phyloP scores from a whole-genome alignment of 345 rosid species.

The Citrus sinensis region DNA sequence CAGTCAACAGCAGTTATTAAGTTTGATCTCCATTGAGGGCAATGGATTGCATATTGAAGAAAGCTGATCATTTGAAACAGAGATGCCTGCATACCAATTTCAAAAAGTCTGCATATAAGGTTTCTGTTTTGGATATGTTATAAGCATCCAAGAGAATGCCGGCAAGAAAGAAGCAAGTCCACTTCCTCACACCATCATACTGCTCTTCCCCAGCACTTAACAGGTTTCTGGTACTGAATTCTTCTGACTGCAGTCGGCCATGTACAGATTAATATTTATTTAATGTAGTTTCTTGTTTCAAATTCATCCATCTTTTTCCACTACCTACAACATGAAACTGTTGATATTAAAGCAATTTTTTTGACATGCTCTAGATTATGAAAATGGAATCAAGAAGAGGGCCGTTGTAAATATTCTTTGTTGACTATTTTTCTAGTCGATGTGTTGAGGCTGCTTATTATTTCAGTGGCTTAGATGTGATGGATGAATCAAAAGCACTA shows the following conservation, averaged over 20 bases:
- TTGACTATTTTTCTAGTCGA: not conserved
- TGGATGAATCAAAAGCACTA: not conserved
- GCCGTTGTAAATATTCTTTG: not conserved
- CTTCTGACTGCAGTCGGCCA: slow-evolving; percentile 20
- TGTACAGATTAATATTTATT: slow-evolving; percentile 11
- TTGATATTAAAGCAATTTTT: not conserved
- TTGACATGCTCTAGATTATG: not conserved
- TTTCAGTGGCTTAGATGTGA: not conserved
- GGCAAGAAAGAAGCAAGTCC: not conserved
- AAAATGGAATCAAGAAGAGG: not conserved
- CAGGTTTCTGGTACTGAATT: slow-evolving; percentile 15
- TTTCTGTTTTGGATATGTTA: not conserved
- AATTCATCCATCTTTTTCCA: not conserved
- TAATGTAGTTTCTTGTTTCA: not conserved
- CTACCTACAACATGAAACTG: not conserved
- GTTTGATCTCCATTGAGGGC: not conserved
- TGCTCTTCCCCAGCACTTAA: slow-evolving; percentile 5
- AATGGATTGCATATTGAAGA: not conserved
- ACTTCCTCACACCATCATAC: not conserved
- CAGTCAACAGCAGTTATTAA: not conserved
- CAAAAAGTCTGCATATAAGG: not conserved
- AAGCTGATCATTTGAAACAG: not conserved
- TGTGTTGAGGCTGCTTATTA: not conserved
- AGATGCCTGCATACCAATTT: not conserved
- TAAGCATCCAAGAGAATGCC: not conserved